Conservation (phyloP, 352 stramenopile species). For the Thalassiosira mediterranea region DNA sequence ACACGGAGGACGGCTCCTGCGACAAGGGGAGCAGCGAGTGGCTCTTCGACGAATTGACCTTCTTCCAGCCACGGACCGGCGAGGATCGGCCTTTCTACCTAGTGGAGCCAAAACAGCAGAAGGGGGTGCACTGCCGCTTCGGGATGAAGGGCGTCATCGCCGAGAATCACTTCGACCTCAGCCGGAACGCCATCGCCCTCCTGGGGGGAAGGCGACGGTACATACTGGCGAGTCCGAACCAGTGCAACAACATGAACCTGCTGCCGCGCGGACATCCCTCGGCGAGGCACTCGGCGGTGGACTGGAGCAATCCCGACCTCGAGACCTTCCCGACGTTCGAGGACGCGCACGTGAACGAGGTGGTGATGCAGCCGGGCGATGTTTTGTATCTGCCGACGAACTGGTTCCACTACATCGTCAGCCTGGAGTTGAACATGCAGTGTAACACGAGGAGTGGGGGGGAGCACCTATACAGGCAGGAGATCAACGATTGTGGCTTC, state of each 20-base stretch:
- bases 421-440: conserved; percentile 82
- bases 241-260: conserved; percentile 88
- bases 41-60: conserved; percentile 88
- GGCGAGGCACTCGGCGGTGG: conserved; percentile 89
- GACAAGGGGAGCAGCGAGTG: conserved; percentile 83
- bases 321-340: conserved; percentile 59
- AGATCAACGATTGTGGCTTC: conserved; percentile 73
- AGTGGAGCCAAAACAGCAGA: conserved; percentile 85
- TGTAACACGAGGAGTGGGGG: conserved; percentile 83
- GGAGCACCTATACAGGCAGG: conserved; percentile 53
- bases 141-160: conserved; percentile 91
- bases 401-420: conserved; percentile 97
- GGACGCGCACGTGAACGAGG: conserved; percentile 86
- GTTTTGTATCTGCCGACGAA: conserved; percentile 93
- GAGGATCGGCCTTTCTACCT: conserved; percentile 72
- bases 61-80: conserved; percentile 87
- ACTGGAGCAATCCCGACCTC: conserved; percentile 89
- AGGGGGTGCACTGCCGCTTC: conserved; percentile 90
- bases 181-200: conserved; percentile 89
- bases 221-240: conserved; percentile 90
- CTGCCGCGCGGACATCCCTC: conserved; percentile 86
- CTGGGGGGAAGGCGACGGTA: conserved; percentile 90
- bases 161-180: conserved; percentile 90
- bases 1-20: conserved; percentile 61
- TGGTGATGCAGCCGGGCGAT: conserved; percentile 90